Evolutionary conservation across 352 stramenopile species (phyloP), one percentile per base, ranked within the genome.

Genomic region (Globisporangium paddicum): DNA sequence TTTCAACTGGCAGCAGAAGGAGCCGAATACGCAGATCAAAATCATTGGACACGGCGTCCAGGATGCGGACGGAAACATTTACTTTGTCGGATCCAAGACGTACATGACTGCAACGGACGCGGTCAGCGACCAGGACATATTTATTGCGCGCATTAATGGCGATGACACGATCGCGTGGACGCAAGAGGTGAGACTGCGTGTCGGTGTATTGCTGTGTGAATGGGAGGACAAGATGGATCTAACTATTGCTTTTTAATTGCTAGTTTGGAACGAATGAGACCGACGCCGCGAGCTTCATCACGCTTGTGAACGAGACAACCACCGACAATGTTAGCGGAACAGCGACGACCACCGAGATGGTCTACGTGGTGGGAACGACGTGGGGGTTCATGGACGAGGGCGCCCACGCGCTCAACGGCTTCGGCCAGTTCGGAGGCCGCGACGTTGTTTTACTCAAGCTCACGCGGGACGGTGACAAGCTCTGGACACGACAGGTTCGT

Each of bases 371-470:
- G 3, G 82, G 77, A 9, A 82, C 74, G 64, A 90, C 82, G 1
- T 89, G 78, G 76, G 80, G 82, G 0, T 81, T 66, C 49, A 75
- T 93, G 71, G 82, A 93, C 58, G 80, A 93, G 60, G 70, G 68
- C 2, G 67, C 67, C 8, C 80, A 93, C 57, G 78, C 75, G 11
- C 73, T 89, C 28, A 93, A 90, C 35, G 69, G 73, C 2, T 93
- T 89, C 55, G 80, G 82, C 0, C 78, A 66, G 5, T 89, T 87
- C 55, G 82, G 82, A 16, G 80, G 79, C 0, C 75, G 82, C 14
- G 82, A 93, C 42, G 77, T 87, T 3, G 80, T 90, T 54, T 54
- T 93, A 19, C 44, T 82, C 23, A 88, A 90, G 46, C 38, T 90
- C 19, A 67, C 68, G 5, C 55, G 79, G 5, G 40, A 62, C 23